Conservation (phyloP, 2,329 filamentous ascomycete genomes). For the Diplodia scrobiculata region DNA sequence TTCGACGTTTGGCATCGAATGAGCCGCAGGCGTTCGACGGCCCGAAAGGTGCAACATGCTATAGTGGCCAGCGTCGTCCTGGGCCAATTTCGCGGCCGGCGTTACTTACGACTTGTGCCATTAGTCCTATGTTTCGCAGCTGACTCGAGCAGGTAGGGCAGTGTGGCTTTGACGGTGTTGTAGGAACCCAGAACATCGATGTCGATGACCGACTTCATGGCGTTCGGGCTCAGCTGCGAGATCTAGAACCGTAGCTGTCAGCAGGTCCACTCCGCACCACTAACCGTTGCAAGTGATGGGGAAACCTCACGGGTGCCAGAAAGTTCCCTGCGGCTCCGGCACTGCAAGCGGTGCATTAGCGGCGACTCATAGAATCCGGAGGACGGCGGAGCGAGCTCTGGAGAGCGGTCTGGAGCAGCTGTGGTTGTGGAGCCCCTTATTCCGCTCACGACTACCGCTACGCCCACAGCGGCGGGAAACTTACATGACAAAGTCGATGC, state of each 20-base stretch:
- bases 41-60: constrained; percentile 39
- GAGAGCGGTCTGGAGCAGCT: background rate
- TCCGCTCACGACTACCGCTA: background rate
- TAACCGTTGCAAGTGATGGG: no score
- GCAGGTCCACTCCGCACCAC: background rate
- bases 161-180: constrained; percentile 89
- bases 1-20: background rate
- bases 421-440: background rate
- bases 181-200: constrained; percentile 94
- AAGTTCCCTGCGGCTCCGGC: constrained; percentile 97
- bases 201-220: constrained; percentile 93
- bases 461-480: constrained; percentile 34
- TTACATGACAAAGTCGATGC: constrained; percentile 90
- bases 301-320: constrained; percentile 62
- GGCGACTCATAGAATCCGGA: background rate
- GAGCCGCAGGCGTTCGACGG: background rate
- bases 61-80: constrained; percentile 35
- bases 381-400: background rate
- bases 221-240: constrained; percentile 77
- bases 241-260: constrained; percentile 50
- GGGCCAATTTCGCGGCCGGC: background rate
- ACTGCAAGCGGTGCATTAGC: constrained; percentile 50
- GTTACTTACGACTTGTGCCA: constrained; percentile 53
- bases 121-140: constrained; percentile 64
- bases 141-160: constrained; percentile 79